Base-by-base conservation (phyloP, 192 early-diverging fungal species). In the Mortierella claussenii region DNA sequence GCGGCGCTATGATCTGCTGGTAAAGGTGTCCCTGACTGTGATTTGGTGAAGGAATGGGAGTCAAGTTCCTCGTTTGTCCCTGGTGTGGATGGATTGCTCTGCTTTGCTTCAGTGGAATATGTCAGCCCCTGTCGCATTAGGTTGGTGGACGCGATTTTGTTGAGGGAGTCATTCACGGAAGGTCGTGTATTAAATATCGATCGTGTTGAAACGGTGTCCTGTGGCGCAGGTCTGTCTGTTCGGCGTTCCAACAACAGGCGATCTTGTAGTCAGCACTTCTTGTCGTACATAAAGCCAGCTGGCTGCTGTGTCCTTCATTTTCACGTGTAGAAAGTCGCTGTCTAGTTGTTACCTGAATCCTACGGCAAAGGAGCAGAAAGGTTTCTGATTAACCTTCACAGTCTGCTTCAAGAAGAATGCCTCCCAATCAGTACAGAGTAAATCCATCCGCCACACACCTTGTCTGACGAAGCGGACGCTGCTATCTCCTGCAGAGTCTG, bases 1-100 rank as follows among this genome's bases (percentile, higher is more conserved):
- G 65, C 73, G 0, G 73, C 73, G 36, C 73, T 76, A 31, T 76
- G 73, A 17, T 76, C 73, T 13, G 73, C 45, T n/a, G 73, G 73
- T 17, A 76, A 33, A 1, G 73, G 73, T 9, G 73, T 76, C 3
- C 73, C 73, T 44, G 73, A 76, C 12, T 43, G 52, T 13, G 73
- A 76, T 17, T 61, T 65, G 3, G 28, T 27, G 45, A 71, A 71
- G 42, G 65, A 68, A 33, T 37, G 47, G 11, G 3, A 2, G 23
- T 50, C 9, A 3, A 37, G 28, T 23, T 57, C 45, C 13, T 7
- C 44, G 21, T 30, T 34, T 37, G 60, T 18, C 28, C 15, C 44
- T 17, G 31, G 53, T 37, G 50, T 13, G 17, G 31, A 34, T 17
- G 5, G 30, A 1, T 65, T 44, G 30, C 2, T 23, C 5, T 51